These are phyloP conservation scores for Exophiala sideris DNA, from an alignment of 2,329 filamentous ascomycete species.

Conservation along the genomic window DNA sequence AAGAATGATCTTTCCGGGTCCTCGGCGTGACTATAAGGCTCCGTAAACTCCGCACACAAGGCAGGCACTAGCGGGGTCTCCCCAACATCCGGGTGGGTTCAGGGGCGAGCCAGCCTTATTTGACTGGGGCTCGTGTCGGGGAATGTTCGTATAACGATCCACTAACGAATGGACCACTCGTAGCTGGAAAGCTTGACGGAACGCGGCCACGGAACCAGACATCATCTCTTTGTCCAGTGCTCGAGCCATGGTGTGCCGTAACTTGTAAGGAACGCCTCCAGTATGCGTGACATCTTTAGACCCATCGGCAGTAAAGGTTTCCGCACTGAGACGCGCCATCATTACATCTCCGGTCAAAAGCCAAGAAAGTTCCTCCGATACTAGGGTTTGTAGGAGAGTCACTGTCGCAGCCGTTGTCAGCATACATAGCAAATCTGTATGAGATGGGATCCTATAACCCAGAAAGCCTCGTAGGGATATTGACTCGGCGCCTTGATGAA, in stretches of 20 bases:
- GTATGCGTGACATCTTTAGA: not conserved
- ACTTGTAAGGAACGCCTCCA: not conserved
- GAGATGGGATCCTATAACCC: not conserved
- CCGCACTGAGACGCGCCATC: not conserved
- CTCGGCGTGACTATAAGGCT: not conserved
- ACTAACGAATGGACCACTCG: not conserved
- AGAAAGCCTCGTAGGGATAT: not conserved
- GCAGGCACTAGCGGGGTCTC: not conserved
- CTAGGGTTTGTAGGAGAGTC: not conserved
- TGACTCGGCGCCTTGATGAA: not conserved
- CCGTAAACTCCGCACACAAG: not conserved
- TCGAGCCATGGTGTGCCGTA: not conserved
- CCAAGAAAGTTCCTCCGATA: not conserved
- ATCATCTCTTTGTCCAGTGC: not conserved
- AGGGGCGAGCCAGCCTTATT: not conserved
- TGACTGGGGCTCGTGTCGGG: not conserved
- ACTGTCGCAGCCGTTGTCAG: not conserved
- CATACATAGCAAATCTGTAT: not conserved
- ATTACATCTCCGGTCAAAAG: not conserved
- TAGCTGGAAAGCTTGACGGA: not conserved
- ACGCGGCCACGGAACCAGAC: not conserved
- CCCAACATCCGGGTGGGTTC: not conserved
- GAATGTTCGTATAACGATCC: too few species aligned
- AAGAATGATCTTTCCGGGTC: not conserved
- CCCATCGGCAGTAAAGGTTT: not conserved